Percentiles rank a stretch among this genome's conserved stretches.
Conservation (phyloP, 148 eudicot species). For the Oxyria digyna region DNA sequence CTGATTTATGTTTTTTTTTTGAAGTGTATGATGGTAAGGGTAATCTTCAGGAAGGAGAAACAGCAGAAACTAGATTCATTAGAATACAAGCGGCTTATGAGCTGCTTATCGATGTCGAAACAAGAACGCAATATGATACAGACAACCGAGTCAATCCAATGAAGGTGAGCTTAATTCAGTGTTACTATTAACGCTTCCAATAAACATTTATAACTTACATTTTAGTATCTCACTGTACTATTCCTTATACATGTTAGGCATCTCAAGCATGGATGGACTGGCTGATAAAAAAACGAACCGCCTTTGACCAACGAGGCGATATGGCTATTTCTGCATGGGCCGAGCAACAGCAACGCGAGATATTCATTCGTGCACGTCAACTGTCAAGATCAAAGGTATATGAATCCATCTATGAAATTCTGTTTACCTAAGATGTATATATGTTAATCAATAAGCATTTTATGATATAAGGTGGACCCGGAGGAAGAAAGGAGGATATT, state of each 20-base stretch:
- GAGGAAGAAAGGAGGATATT: conserved; percentile 83
- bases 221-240: neutral
- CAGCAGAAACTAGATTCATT: conserved; percentile 90
- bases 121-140: conserved; percentile 60
- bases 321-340: conserved; percentile 99
- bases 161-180: conserved; percentile 43
- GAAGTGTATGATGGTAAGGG: conserved; percentile 93
- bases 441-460: neutral
- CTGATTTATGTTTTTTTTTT: conserved; percentile 11
- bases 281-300: conserved; percentile 84
- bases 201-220: neutral
- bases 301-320: conserved; percentile 94
- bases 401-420: neutral
- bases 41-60: conserved; percentile 88
- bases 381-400: conserved; percentile 84
- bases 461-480: conserved; percentile 58
- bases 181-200: neutral
- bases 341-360: conserved; percentile 95
- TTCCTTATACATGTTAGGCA: conserved; percentile 35
- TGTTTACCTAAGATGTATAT: neutral
- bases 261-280: conserved; percentile 98
- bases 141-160: conserved; percentile 81
- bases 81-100: conserved; percentile 99
- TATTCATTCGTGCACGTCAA: conserved; percentile 66
- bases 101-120: conserved; percentile 66